phyloP scores from a whole-genome alignment of 2,329 filamentous ascomycete genomes.

The Dactylellina drechsleri region DNA sequence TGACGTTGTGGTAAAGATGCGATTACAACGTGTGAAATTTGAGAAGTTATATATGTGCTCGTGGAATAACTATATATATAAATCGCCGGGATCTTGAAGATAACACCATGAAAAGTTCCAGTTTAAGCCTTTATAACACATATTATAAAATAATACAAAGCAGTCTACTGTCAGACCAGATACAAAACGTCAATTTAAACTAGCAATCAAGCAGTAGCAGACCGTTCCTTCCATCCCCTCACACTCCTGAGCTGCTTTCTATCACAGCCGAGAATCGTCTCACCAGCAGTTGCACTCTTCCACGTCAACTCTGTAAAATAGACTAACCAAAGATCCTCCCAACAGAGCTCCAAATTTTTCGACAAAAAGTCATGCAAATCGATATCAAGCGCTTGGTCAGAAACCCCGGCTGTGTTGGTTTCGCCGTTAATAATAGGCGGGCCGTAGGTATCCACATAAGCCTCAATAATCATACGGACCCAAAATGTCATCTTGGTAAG shows the following conservation, averaged over 20 bases:
- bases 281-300: slow-evolving; percentile 53
- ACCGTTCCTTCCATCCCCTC: slow-evolving; percentile 22
- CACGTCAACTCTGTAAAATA: slow-evolving; percentile 56
- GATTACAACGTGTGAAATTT: too few relatives aligned
- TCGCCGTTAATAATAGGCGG: neutral
- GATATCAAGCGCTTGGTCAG: neutral
- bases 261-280: slow-evolving; percentile 55
- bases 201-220: too few relatives aligned
- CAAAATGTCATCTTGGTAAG: slow-evolving; percentile 56
- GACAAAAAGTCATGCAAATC: slow-evolving; percentile 52
- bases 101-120: too few relatives aligned
- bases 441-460: slow-evolving; percentile 45
- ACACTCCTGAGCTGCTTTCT: slow-evolving; percentile 54
- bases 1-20: too few relatives aligned
- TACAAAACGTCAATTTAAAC: too few relatives aligned
- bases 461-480: slow-evolving; percentile 52
- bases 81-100: too few relatives aligned
- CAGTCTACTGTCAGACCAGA: too few relatives aligned
- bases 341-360: slow-evolving; percentile 52
- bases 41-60: too few relatives aligned
- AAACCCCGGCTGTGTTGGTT: neutral
- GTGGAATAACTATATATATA: too few relatives aligned
- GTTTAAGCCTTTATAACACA: too few relatives aligned
- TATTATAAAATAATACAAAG: too few relatives aligned
- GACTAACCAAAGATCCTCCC: slow-evolving; percentile 54